A percentile compares a stretch with the other conserved stretches of the same genome.
Conservation (phyloP, 2,329 filamentous ascomycete genomes). For the Exophiala dermatitidis region DNA sequence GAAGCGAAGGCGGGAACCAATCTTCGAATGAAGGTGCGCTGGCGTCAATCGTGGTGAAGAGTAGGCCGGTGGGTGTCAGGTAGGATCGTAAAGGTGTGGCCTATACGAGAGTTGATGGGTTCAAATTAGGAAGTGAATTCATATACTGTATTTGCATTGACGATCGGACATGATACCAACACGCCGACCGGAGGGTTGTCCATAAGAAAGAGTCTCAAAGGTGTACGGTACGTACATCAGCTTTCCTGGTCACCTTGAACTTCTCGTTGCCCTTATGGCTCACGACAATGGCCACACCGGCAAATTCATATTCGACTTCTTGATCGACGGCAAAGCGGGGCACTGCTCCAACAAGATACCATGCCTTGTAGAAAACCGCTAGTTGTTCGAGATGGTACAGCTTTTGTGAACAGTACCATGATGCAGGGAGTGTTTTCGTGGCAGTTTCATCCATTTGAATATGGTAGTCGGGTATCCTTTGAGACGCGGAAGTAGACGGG, state of each 20-base stretch:
- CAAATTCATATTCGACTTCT: conserved; percentile 45
- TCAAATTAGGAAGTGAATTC: background rate
- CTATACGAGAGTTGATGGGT: conserved; percentile 30
- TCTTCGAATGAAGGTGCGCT: conserved; percentile 45
- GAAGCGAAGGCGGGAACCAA: conserved; percentile 46
- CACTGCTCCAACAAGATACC: conserved; percentile 49
- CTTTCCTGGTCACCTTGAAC: conserved; percentile 19
- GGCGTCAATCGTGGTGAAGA: conserved; percentile 47
- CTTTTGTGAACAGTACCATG: conserved; percentile 45
- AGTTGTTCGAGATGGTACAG: conserved; percentile 46
- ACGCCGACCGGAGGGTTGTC: background rate
- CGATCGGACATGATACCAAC: too few relatives aligned
- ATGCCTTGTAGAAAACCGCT: conserved; percentile 47
- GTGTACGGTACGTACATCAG: conserved; percentile 17
- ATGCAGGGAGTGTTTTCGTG: conserved; percentile 43
- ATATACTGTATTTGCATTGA: background rate
- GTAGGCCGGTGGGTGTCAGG: conserved; percentile 47
- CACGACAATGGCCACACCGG: conserved; percentile 27
- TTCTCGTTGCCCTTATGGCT: conserved; percentile 18
- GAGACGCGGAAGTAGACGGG: too few relatives aligned
- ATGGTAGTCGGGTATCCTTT: too few relatives aligned
- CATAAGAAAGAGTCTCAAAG: background rate
- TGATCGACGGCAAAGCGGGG: conserved; percentile 41
- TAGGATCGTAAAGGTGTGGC: conserved; percentile 16
- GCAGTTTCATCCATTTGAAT: conserved; percentile 18